Evolutionary conservation across 2,329 filamentous ascomycete species (phyloP).

Genomic region (Epichloe amarillans): DNA sequence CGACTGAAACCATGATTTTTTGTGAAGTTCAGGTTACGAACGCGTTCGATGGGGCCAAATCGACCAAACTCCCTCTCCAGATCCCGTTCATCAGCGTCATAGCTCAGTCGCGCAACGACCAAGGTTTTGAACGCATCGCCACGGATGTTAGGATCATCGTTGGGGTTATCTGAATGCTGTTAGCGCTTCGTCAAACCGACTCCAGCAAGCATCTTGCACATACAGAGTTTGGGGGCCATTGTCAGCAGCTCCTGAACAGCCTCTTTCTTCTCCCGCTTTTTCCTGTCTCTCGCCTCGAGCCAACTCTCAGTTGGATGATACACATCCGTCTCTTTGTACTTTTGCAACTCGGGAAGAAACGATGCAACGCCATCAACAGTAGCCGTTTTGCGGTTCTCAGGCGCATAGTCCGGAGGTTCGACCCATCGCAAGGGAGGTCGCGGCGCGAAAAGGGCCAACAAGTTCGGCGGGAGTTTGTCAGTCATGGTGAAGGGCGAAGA

Average conservation of each 20-base stretch:
- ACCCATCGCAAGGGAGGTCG: constrained; percentile 86
- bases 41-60: constrained; percentile 86
- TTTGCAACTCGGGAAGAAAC: constrained; percentile 59
- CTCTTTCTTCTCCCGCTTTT: constrained; percentile 67
- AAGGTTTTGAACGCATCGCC: constrained; percentile 93
- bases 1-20: neutral
- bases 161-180: constrained; percentile 53
- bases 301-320: constrained; percentile 84
- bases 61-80: constrained; percentile 87
- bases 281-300: constrained; percentile 74
- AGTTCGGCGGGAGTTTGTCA: constrained; percentile 85
- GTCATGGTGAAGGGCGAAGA: constrained; percentile 49
- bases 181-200: neutral
- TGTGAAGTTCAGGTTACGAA: constrained; percentile 27
- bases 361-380: constrained; percentile 59
- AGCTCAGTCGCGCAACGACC: constrained; percentile 81
- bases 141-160: constrained; percentile 74
- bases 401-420: constrained; percentile 66
- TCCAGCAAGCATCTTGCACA: constrained; percentile 10
- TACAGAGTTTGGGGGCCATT: constrained; percentile 54
- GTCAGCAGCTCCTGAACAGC: constrained; percentile 48
- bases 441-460: constrained; percentile 94
- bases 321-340: constrained; percentile 64
- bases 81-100: constrained; percentile 78
- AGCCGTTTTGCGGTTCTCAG: constrained; percentile 67